phyloP scores from a whole-genome alignment of 306 rosid species.

The Cercis canadensis region DNA sequence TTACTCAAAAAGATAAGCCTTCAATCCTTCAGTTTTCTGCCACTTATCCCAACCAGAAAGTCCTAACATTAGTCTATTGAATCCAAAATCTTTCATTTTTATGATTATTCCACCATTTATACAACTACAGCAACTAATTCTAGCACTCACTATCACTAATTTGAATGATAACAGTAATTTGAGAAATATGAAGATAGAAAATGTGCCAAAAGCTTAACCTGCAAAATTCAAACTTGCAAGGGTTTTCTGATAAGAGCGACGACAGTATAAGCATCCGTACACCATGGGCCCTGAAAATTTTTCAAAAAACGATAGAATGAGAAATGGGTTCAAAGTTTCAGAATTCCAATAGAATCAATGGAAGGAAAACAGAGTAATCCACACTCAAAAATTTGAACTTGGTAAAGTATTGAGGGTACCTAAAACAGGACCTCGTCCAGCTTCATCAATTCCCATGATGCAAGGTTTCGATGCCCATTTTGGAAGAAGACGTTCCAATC shows the following conservation, averaged over 20 bases:
- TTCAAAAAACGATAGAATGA: too few relatives aligned
- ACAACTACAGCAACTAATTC: not conserved
- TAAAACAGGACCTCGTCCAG: slow-evolving; percentile 96
- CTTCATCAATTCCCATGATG: slow-evolving; percentile 94
- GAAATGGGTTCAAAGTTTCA: too few relatives aligned
- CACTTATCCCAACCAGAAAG: too few relatives aligned
- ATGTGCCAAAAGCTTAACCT: slow-evolving; percentile 41
- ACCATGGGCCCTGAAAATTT: slow-evolving; percentile 77
- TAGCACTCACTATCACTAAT: too few relatives aligned
- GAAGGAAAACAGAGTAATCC: not conserved
- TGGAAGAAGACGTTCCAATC: slow-evolving; percentile 50
- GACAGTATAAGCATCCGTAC: slow-evolving; percentile 81
- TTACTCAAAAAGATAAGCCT: too few relatives aligned
- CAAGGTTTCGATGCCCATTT: slow-evolving; percentile 79
- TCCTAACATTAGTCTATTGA: too few relatives aligned
- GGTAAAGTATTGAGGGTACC: slow-evolving; percentile 40
- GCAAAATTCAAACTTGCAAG: slow-evolving; percentile 84
- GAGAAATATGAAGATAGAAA: not conserved
- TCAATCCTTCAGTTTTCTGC: too few relatives aligned
- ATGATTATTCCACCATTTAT: not conserved
- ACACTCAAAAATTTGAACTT: not conserved
- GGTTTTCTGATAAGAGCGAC: slow-evolving; percentile 68
- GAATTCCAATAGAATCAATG: not conserved
- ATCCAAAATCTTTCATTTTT: too few relatives aligned
- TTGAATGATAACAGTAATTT: not conserved